Conservation (phyloP, 176 grass and related monocot genomes). For the Carex scoparia region DNA sequence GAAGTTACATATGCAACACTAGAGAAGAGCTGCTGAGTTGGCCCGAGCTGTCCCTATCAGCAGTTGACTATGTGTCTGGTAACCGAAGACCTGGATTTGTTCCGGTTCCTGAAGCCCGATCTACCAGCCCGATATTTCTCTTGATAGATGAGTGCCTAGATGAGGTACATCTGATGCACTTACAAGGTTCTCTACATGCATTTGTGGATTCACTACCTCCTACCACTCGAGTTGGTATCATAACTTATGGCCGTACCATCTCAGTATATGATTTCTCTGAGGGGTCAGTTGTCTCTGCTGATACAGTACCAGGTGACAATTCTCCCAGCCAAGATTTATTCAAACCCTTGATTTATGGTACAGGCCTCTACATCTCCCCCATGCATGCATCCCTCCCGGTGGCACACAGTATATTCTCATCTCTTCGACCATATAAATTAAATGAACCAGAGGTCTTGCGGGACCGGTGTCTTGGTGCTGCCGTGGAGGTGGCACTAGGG, state of each 20-base stretch:
- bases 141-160: conserved; percentile 91
- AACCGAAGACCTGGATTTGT: conserved; percentile 69
- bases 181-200: conserved; percentile 97
- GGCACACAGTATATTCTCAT: conserved; percentile 89
- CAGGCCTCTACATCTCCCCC: conserved; percentile 82
- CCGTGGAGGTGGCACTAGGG: conserved; percentile 83
- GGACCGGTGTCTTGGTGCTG: conserved; percentile 82
- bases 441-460: conserved; percentile 68
- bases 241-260: conserved; percentile 82
- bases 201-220: conserved; percentile 78
- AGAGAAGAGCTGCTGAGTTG: conserved; percentile 71
- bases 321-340: conserved; percentile 70
- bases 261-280: conserved; percentile 99
- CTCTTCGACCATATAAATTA: conserved; percentile 73
- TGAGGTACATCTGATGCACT: conserved; percentile 83
- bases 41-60: conserved; percentile 52
- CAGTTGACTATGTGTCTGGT: conserved; percentile 73
- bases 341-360: conserved; percentile 79
- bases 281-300: conserved; percentile 59
- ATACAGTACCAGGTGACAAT: conserved; percentile 75
- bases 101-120: conserved; percentile 58
- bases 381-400: conserved; percentile 82
- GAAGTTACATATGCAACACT: conserved; percentile 67
- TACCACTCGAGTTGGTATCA: conserved; percentile 70
- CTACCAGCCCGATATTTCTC: conserved; percentile 73